Base-by-base conservation (phyloP, 2,329 filamentous ascomycete genomes). In the Cladophialophora yegresii region DNA sequence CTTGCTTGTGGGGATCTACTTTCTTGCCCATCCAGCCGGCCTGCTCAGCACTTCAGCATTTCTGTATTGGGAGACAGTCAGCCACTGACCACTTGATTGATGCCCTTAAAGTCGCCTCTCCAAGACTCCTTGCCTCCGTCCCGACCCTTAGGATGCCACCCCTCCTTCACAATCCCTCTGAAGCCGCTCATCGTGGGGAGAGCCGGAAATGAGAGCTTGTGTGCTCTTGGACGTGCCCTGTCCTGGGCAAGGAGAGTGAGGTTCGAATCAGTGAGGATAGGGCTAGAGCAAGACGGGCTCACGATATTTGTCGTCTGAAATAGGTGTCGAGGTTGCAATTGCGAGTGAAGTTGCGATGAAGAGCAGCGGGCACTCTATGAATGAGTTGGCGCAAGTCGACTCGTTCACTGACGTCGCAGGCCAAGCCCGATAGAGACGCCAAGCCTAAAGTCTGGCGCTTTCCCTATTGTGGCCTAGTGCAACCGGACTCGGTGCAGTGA, bases 21-120 rank as follows among this genome's bases (percentile, higher is more conserved):
- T 83, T 79, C 74, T 84, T 82, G 54, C 85, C 84, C 73, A 87
- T 80, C 82, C 82, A 84, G 70, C 83, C 83, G 67, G 83, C 82
- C 84, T 87, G 68, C 45, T 53, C 28, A 16, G 32, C 2, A 33
- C 26, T 43, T 50, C 47, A 50, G 47, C 47, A 50, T 50, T 12
- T 50, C 20, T 50, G 28, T 36, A n/a, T 45, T 43, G 47, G 23
- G 32, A n/a, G 32, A 23, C 9, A 16, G n/a, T 30, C 43, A 33
- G 32, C 23, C 58, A 67, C 78, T 72, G 74, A 85, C 83, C 76
- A 82, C 81, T 79, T 81, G 83, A 75, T 84, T 82, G 72, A 84
- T 79, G 67, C 80, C 85, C 74, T 82, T 84, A 72, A 84, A 84
- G 62, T 86, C 83, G 33, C 80, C 79, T 56, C 82, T 76, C 82